Base-by-base conservation (phyloP, 176 grass and related monocot genomes). In the Oryza glaberrima region DNA sequence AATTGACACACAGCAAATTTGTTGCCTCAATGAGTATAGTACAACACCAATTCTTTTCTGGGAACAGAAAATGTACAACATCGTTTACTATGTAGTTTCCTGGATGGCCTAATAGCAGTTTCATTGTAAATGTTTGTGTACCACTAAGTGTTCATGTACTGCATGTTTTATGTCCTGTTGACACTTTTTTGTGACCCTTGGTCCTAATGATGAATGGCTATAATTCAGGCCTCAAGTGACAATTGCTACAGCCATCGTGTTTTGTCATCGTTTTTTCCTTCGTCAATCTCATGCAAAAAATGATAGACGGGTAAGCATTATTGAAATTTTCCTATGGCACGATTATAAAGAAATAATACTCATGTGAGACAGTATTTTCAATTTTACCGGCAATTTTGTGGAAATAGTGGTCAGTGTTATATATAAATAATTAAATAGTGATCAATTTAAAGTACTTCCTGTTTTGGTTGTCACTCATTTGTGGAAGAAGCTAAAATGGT, bases 191-290 rank as follows among this genome's bases (percentile, higher is more conserved):
- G 46, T 70, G 73, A 32, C 25, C 20, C 1, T 46, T 36, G 75
- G 56, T 56, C 10, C 51, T 70, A 38, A 70, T 48, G 72, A 64
- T 17, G 36, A 74, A 84, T 76, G 12, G 8, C 34, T 83, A 63
- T 86, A 40, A 77, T 93, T 32, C 56, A 97, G 95, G 82, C 95
- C 92, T 72, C 95, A 94, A 81, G 92, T 97, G 79, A 97, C 95
- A 40, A 97, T 97, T 87, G 92, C 95, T 87, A 94, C 92, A 65
- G 95, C 95, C 70, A 88, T 94, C 74, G 88, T 94, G 68, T 97
- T 94, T 38, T 97, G 88, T 74, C 95, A 97, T 87, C 92, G 95
- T 2, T 97, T 97, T 85, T 97, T 94, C 84, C 92, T 97, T 75
- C 90, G 92, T 30, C 95, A 94, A 46, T 97, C 95, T 54, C 95